Conservation (phyloP, 2,329 filamentous ascomycete species). For the Paecilomyces dactylethromorphus region DNA sequence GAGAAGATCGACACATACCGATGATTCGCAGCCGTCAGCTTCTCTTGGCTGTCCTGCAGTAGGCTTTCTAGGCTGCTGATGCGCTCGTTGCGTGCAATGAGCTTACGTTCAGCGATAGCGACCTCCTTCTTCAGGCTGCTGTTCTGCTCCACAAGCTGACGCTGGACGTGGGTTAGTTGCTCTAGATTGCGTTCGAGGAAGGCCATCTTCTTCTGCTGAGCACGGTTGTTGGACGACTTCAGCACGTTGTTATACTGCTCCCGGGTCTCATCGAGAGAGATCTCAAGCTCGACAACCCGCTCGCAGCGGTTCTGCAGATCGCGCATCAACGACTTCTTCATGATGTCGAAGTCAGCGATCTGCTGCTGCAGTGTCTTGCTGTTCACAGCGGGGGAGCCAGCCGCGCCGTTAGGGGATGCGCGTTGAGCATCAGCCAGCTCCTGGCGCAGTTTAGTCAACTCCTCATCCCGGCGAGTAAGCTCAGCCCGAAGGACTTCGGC, state of each 20-base stretch:
- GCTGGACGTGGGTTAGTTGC: constrained; percentile 93
- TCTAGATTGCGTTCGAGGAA: constrained; percentile 97
- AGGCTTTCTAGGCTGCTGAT: constrained; percentile 90
- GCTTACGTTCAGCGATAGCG: constrained; percentile 93
- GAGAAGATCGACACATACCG: constrained; percentile 55
- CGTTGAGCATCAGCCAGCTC: constrained; percentile 62
- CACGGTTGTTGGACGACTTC: constrained; percentile 91
- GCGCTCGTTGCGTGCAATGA: constrained; percentile 92
- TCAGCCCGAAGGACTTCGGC: constrained; percentile 72
- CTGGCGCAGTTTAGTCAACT: constrained; percentile 73
- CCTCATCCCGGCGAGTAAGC: constrained; percentile 68
- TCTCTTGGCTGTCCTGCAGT: constrained; percentile 95
- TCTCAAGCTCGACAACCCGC: constrained; percentile 95
- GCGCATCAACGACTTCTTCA: constrained; percentile 99
- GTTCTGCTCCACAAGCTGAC: constrained; percentile 97
- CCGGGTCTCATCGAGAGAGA: constrained; percentile 90
- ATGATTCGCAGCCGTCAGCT: constrained; percentile 93
- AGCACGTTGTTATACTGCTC: constrained; percentile 99
- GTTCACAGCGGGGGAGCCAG: constrained; percentile 50
- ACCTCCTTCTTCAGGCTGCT: constrained; percentile 97
- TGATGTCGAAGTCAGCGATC: constrained; percentile 96
- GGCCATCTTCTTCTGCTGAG: constrained; percentile 99
- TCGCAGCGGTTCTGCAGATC: constrained; percentile 98
- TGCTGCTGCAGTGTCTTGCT: constrained; percentile 95
- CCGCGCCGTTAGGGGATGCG: constrained; percentile 53